phyloP scores from a whole-genome alignment of 257 asterid genomes.

The Galeopsis tetrahit region DNA sequence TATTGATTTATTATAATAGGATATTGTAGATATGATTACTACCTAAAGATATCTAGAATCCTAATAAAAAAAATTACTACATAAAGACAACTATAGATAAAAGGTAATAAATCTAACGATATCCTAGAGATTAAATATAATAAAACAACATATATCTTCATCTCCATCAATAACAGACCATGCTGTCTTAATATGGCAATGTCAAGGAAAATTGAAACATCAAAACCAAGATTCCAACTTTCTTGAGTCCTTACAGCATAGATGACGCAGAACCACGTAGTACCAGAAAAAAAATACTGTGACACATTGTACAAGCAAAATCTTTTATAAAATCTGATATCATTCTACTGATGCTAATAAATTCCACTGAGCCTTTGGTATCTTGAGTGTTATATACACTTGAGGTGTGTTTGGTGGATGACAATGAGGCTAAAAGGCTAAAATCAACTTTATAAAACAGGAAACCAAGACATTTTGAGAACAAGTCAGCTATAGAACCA shows the following conservation, averaged over 20 bases:
- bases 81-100: no score
- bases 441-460: conserved; percentile 15
- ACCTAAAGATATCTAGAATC: neutral
- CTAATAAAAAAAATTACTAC: neutral
- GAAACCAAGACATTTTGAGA: neutral
- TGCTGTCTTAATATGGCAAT: neutral
- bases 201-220: conserved; percentile 7
- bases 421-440: conserved; percentile 11
- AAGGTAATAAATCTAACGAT: neutral
- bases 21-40: neutral
- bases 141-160: neutral
- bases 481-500: conserved; percentile 23
- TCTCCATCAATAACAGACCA: neutral
- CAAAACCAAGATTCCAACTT: neutral
- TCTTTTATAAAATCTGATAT: neutral
- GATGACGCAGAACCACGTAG: conserved; percentile 9
- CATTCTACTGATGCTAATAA: neutral
- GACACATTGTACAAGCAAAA: neutral
- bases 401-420: conserved; percentile 8
- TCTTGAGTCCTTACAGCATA: neutral
- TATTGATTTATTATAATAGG: neutral
- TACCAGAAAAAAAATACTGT: neutral
- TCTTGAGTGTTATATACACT: neutral
- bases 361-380: neutral
- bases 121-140: neutral